Percentiles rank a stretch among this genome's conserved stretches.
phyloP scores from a whole-genome alignment of 257 asterid species.

The Solanum arcanum region DNA sequence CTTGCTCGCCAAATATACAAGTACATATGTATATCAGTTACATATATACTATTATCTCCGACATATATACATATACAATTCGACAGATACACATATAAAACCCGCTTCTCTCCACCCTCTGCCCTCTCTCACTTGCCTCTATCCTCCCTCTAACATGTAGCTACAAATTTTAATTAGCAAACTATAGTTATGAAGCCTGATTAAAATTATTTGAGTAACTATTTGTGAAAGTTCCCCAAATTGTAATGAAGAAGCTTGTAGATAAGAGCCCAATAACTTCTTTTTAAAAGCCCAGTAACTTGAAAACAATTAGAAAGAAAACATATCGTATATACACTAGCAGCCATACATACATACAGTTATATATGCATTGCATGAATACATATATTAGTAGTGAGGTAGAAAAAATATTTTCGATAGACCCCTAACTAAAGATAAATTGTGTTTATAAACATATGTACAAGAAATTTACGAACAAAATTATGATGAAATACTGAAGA shows the following conservation, averaged over 20 bases:
- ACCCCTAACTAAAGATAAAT: accelerated
- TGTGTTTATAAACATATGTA: neutral
- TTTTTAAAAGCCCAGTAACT: neutral
- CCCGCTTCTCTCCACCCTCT: no score
- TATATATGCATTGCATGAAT: neutral
- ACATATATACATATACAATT: no score
- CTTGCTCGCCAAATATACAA: no score
- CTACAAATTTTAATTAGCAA: no score
- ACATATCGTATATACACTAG: neutral
- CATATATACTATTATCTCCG: no score
- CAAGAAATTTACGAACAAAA: neutral
- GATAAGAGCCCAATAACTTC: neutral
- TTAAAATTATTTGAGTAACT: no score
- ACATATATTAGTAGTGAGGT: neutral
- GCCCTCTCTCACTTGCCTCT: no score
- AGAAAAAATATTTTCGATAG: neutral
- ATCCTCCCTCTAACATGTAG: no score
- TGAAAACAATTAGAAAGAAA: neutral
- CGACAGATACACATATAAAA: no score
- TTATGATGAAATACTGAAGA: neutral
- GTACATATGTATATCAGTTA: no score
- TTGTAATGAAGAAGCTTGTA: neutral
- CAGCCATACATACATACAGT: neutral
- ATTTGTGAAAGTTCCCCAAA: no score
- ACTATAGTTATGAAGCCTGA: no score